A percentile compares a stretch with the other conserved stretches of the same genome.
These are phyloP conservation scores for Globisporangium barbulae DNA, from an alignment of 352 stramenopile genomes.

Conservation along the genomic window DNA sequence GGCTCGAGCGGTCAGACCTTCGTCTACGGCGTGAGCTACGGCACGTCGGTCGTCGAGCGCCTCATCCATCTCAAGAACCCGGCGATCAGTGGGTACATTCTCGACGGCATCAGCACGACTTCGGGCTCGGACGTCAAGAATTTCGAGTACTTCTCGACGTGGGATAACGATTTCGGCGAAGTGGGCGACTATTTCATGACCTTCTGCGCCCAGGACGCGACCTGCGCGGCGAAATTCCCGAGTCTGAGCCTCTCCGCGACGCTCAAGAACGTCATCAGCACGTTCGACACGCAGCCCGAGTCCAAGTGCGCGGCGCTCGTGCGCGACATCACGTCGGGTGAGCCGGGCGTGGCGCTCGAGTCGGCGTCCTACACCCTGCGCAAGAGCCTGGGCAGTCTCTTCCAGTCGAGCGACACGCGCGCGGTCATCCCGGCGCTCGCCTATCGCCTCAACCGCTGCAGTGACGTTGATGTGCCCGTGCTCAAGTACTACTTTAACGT, in stretches of 20 bases:
- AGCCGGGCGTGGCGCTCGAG: neutral
- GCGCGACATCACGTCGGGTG: neutral
- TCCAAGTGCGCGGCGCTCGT: slow-evolving; percentile 8
- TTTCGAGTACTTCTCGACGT: too few relatives aligned
- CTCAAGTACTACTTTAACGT: neutral
- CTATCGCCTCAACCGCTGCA: too few relatives aligned
- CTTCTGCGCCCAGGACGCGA: too few relatives aligned
- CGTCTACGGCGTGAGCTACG: neutral
- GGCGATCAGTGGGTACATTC: too few relatives aligned
- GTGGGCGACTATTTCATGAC: too few relatives aligned
- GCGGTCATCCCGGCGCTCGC: too few relatives aligned
- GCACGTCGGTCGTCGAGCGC: too few relatives aligned
- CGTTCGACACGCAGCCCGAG: neutral
- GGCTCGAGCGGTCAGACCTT: neutral
- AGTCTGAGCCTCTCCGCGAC: neutral
- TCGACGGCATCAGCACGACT: too few relatives aligned
- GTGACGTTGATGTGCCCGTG: neutral
- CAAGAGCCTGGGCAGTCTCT: neutral
- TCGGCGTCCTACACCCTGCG: neutral
- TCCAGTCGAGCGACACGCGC: neutral
- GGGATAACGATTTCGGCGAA: too few relatives aligned
- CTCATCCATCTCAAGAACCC: too few relatives aligned
- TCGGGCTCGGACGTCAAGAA: too few relatives aligned
- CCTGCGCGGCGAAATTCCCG: too few relatives aligned
- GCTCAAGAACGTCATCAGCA: neutral